Evolutionary conservation across 1,139 yeast genomes (phyloP).

Genomic region (Sugiyamaella japonica): DNA sequence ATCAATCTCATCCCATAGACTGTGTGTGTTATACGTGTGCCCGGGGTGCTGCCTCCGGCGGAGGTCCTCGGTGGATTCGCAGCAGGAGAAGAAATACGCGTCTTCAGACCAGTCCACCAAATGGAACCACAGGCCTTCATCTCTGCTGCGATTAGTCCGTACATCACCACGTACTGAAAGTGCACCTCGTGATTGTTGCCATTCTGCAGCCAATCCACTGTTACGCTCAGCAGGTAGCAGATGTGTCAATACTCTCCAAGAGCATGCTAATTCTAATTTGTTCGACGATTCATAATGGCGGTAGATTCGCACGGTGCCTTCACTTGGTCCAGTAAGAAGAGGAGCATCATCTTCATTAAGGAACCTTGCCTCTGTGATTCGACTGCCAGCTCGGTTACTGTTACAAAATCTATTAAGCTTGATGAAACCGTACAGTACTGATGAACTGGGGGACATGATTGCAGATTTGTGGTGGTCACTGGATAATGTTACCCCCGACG

Average conservation of each 20-base stretch:
- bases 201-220: constrained; percentile 83
- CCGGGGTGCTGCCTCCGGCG: too few relatives aligned
- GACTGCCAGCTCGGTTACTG: constrained; percentile 83
- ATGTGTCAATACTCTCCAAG: constrained; percentile 93
- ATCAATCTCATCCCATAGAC: constrained; percentile 10
- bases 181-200: constrained; percentile 97
- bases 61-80: too few relatives aligned
- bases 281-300: constrained; percentile 65
- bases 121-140: too few relatives aligned
- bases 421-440: too few relatives aligned
- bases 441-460: too few relatives aligned
- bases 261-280: constrained; percentile 64
- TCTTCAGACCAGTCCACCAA: too few relatives aligned
- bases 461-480: too few relatives aligned
- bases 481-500: too few relatives aligned
- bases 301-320: constrained; percentile 86
- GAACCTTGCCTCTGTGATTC: constrained; percentile 81
- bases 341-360: constrained; percentile 93
- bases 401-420: constrained; percentile 72
- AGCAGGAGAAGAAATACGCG: too few relatives aligned
- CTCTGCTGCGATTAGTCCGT: too few relatives aligned
- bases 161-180: constrained; percentile 93
- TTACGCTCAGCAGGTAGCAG: constrained; percentile 65
- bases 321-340: constrained; percentile 84
- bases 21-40: too few relatives aligned